These are phyloP conservation scores for Schoenoplectus triqueter DNA, from an alignment of 202 grass and related monocot genomes.

Conservation along the genomic window DNA sequence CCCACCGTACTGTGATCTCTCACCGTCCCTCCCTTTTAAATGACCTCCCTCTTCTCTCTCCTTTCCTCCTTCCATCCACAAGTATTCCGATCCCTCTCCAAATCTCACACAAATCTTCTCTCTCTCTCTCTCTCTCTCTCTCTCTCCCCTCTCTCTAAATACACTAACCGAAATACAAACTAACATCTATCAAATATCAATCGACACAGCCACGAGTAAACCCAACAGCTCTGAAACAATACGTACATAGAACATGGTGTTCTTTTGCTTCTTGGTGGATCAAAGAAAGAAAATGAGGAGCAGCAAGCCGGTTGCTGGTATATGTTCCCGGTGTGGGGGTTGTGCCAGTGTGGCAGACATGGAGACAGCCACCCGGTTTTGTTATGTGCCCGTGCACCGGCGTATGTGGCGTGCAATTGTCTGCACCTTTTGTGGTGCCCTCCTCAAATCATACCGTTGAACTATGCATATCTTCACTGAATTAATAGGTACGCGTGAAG, in stretches of 20 bases:
- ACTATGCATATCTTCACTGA: neutral
- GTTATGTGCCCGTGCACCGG: constrained; percentile 86
- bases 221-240: neutral
- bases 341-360: constrained; percentile 97
- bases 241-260: constrained; percentile 51
- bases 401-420: constrained; percentile 91
- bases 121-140: neutral
- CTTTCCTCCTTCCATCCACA: neutral
- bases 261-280: constrained; percentile 95
- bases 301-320: constrained; percentile 97
- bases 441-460: constrained; percentile 97
- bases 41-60: constrained; percentile 25
- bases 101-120: neutral
- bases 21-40: constrained; percentile 36
- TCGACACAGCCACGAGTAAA: neutral
- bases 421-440: constrained; percentile 96
- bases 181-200: neutral
- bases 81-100: neutral
- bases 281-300: constrained; percentile 82
- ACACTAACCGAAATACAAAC: neutral
- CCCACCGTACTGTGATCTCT: constrained; percentile 30
- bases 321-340: constrained; percentile 89
- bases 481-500: neutral
- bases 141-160: neutral
- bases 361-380: constrained; percentile 81